phyloP scores from a whole-genome alignment of 148 eudicot species.

The Hydrangea macrophylla region DNA sequence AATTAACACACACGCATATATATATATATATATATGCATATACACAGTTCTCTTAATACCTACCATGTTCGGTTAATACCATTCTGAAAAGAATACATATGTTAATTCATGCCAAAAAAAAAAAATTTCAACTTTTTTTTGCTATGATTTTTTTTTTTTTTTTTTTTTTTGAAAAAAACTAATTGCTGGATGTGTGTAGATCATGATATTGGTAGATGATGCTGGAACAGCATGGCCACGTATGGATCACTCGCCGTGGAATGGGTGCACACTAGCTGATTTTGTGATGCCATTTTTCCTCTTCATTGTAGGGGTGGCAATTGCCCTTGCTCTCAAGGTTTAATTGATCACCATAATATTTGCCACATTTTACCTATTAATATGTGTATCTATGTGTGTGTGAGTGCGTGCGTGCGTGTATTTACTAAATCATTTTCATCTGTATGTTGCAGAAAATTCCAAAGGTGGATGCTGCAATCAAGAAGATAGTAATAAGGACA shows the following conservation, averaged over 20 bases:
- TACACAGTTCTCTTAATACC: too few relatives aligned
- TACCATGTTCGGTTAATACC: too few relatives aligned
- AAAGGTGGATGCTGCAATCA: conserved; percentile 22
- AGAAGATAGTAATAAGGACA: conserved; percentile 37
- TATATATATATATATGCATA: neutral
- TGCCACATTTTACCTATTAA: neutral
- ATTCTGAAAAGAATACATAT: too few relatives aligned
- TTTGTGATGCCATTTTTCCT: conserved; percentile 40
- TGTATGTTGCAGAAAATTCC: conserved; percentile 37
- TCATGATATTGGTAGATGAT: conserved; percentile 40
- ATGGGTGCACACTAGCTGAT: conserved; percentile 37
- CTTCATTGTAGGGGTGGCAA: conserved; percentile 36
- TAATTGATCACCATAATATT: neutral
- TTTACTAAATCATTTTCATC: neutral
- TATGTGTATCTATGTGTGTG: too few relatives aligned
- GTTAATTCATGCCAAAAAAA: too few relatives aligned
- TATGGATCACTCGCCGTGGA: conserved; percentile 40
- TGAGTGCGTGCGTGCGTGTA: too few relatives aligned
- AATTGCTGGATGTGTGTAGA: conserved; percentile 6
- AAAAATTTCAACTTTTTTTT: too few relatives aligned
- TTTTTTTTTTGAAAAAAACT: neutral
- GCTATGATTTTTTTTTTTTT: neutral
- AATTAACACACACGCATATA: neutral
- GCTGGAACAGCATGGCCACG: conserved; percentile 31
- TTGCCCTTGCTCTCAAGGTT: conserved; percentile 38